phyloP scores from a whole-genome alignment of 306 rosid species.

The Cotoneaster glaucophyllus region DNA sequence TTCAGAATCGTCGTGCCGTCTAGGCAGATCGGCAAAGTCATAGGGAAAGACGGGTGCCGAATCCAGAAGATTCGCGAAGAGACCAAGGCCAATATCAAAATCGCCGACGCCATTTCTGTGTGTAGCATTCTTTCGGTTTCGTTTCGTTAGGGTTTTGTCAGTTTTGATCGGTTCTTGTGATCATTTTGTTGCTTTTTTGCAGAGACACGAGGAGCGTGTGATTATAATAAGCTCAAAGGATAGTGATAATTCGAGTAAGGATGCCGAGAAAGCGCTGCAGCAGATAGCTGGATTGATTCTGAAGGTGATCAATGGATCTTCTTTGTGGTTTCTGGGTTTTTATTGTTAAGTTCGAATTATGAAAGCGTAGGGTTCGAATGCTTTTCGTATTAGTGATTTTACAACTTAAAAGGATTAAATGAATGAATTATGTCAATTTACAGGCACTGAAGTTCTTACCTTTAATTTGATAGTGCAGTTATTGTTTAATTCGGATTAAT shows the following conservation, averaged over 20 bases:
- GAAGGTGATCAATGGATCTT: slow-evolving; percentile 39
- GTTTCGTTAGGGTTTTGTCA: slow-evolving; percentile 8
- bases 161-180: background rate
- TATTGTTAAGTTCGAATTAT: background rate
- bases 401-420: background rate
- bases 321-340: background rate
- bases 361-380: background rate
- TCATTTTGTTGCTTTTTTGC: slow-evolving; percentile 10
- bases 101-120: slow-evolving; percentile 79
- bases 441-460: background rate
- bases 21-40: slow-evolving; percentile 92
- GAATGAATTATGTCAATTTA: background rate
- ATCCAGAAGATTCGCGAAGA: slow-evolving; percentile 83
- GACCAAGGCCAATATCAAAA: slow-evolving; percentile 70
- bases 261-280: slow-evolving; percentile 83
- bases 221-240: slow-evolving; percentile 84
- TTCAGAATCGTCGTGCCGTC: slow-evolving; percentile 83
- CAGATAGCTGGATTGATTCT: slow-evolving; percentile 69
- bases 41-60: slow-evolving; percentile 84
- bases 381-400: background rate
- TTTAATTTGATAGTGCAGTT: background rate
- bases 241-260: slow-evolving; percentile 51
- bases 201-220: slow-evolving; percentile 95
- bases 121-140: background rate
- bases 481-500: background rate